phyloP scores from a whole-genome alignment of 768 basidiomycete species.

The Mycena leptocephala region DNA sequence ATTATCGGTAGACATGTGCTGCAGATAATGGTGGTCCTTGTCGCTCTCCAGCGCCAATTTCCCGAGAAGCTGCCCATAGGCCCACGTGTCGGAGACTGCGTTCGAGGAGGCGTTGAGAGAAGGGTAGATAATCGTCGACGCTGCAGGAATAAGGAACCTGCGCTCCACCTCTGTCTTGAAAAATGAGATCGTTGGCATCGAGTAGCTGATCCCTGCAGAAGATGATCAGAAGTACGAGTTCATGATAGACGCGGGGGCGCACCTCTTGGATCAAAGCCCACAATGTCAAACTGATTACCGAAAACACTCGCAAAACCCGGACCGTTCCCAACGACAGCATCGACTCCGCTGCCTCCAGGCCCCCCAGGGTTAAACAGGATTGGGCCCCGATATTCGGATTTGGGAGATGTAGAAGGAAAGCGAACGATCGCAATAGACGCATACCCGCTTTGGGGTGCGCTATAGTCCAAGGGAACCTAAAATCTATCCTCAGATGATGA shows the following conservation, averaged over 20 bases:
- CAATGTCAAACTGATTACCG: constrained; percentile 39
- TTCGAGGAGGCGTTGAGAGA: not conserved
- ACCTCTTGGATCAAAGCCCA: constrained; percentile 13
- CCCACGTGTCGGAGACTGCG: not conserved
- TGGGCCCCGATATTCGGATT: constrained; percentile 42
- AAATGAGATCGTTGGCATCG: not conserved
- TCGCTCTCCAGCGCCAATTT: not conserved
- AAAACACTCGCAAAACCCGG: not conserved
- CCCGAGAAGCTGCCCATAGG: not conserved
- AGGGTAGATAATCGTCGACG: not conserved
- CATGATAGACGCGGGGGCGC: not conserved
- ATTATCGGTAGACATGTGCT: constrained; percentile 49
- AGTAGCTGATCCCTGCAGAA: not conserved
- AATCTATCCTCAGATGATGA: not conserved
- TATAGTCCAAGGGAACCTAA: constrained; percentile 50
- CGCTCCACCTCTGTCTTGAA: not conserved
- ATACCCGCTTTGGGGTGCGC: constrained; percentile 25
- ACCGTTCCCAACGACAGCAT: not conserved
- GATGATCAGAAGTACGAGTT: not conserved
- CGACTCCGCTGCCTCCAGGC: constrained; percentile 43
- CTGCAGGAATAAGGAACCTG: not conserved
- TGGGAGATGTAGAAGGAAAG: constrained; percentile 35
- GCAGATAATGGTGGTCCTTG: not conserved
- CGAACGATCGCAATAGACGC: constrained; percentile 45
- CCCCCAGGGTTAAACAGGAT: constrained; percentile 50